These are phyloP conservation scores for Marasmius fiardii DNA, from an alignment of 1,284 basidiomycete species.

Conservation along the genomic window DNA sequence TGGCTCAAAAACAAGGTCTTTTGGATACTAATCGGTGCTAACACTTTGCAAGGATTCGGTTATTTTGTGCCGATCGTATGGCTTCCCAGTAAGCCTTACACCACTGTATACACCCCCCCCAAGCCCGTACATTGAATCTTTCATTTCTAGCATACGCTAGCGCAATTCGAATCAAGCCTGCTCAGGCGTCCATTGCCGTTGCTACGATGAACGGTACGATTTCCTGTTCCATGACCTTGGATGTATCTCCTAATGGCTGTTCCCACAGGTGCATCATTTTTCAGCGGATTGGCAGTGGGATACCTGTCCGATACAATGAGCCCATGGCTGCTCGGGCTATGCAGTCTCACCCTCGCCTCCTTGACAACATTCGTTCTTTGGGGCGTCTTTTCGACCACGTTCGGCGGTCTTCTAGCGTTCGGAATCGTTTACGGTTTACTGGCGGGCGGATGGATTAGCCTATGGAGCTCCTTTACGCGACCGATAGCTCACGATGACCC, in stretches of 20 bases:
- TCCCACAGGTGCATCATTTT: constrained; percentile 24
- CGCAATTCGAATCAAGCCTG: constrained; percentile 22
- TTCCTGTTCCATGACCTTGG: not conserved
- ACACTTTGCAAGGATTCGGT: constrained; percentile 31
- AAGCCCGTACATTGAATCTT: constrained; percentile 23
- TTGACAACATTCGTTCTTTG: constrained; percentile 34
- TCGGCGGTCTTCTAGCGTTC: constrained; percentile 31
- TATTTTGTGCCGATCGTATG: constrained; percentile 33
- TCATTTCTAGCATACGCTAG: constrained; percentile 27
- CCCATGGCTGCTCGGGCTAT: constrained; percentile 31
- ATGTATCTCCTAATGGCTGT: not conserved
- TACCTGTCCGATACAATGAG: constrained; percentile 32
- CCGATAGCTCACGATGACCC: constrained; percentile 26
- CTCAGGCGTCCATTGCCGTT: constrained; percentile 24
- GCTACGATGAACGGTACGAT: constrained; percentile 26
- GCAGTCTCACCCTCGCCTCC: constrained; percentile 25
- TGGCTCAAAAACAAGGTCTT: constrained; percentile 25
- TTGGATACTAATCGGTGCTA: constrained; percentile 28
- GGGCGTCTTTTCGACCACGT: constrained; percentile 31
- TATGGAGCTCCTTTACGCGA: constrained; percentile 23
- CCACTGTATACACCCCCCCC: not conserved
- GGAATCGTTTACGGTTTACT: constrained; percentile 30
- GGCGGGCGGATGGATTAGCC: constrained; percentile 33
- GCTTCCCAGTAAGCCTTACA: constrained; percentile 28
- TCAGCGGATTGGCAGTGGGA: constrained; percentile 31